A percentile compares a stretch with the other conserved stretches of the same genome.
These are phyloP conservation scores for Daldinia caldariorum DNA, from an alignment of 495 filamentous ascomycete species.

Conservation along the genomic window DNA sequence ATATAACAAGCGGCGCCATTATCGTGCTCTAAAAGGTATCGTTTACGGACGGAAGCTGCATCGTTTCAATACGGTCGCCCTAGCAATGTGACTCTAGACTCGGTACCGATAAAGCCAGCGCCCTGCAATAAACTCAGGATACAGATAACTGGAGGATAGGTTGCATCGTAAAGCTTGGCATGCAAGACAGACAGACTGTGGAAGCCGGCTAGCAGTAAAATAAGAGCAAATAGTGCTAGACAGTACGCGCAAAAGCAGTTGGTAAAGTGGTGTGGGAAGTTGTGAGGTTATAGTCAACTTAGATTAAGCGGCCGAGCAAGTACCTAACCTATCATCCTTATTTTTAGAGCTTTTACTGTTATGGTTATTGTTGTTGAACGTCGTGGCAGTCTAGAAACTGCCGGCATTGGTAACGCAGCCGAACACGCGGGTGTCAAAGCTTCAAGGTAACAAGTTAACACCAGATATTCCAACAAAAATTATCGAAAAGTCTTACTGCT, in stretches of 20 bases:
- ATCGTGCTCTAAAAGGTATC: constrained; percentile 32
- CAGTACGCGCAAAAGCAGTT: neutral
- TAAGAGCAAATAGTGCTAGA: constrained; percentile 9
- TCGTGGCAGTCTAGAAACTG: constrained; percentile 11
- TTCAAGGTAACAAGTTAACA: constrained; percentile 8
- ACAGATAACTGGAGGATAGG: constrained; percentile 31
- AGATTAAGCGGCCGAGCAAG: neutral
- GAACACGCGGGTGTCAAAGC: constrained; percentile 3
- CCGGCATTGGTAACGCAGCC: constrained; percentile 5
- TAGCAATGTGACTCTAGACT: constrained; percentile 29
- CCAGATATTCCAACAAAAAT: constrained; percentile 1
- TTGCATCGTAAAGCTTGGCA: constrained; percentile 47
- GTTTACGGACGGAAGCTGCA: constrained; percentile 27
- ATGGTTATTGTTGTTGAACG: neutral
- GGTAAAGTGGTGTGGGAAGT: constrained; percentile 6
- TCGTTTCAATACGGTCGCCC: constrained; percentile 36
- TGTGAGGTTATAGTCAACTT: constrained; percentile 7
- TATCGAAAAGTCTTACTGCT: constrained; percentile 17
- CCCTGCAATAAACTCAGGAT: constrained; percentile 25
- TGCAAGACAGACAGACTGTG: constrained; percentile 41
- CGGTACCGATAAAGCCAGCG: constrained; percentile 27
- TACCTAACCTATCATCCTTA: too few relatives aligned
- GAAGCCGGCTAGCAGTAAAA: constrained; percentile 22
- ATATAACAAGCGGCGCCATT: constrained; percentile 27
- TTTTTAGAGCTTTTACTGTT: too few relatives aligned